These are phyloP conservation scores for Echeveria elegans DNA, from an alignment of 164 flowering plant genomes.

Conservation along the genomic window DNA sequence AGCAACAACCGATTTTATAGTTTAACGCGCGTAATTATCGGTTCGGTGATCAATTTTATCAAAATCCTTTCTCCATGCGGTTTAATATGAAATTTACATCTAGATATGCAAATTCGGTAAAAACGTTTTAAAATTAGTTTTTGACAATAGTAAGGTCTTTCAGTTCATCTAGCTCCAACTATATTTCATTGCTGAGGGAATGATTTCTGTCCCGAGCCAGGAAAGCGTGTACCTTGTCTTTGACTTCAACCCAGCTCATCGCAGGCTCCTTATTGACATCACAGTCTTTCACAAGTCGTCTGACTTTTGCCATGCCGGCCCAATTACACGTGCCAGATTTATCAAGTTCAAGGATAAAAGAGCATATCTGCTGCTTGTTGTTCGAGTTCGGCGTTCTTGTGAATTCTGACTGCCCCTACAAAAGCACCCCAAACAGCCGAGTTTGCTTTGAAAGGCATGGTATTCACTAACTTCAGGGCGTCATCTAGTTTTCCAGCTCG, in stretches of 20 bases:
- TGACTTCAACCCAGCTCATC: constrained; percentile 62
- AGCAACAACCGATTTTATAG: too few species aligned
- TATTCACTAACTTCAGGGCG: constrained; percentile 37
- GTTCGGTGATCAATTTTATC: too few species aligned
- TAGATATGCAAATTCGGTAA: too few species aligned
- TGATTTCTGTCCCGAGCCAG: constrained; percentile 52
- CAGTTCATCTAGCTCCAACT: constrained; percentile 49
- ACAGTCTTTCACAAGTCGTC: constrained; percentile 42
- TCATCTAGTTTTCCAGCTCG: constrained; percentile 49
- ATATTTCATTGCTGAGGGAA: constrained; percentile 38
- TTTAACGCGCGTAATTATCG: too few species aligned
- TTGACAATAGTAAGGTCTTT: constrained; percentile 25
- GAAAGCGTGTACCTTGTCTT: constrained; percentile 46
- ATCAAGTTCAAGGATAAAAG: constrained; percentile 35
- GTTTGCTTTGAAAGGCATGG: constrained; percentile 54
- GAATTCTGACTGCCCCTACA: constrained; percentile 56
- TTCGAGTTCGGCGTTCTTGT: constrained; percentile 41
- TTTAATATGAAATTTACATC: too few species aligned
- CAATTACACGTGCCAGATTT: constrained; percentile 58
- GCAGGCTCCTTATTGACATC: constrained; percentile 62
- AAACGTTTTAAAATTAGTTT: too few species aligned
- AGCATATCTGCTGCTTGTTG: constrained; percentile 54
- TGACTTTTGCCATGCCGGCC: constrained; percentile 38
- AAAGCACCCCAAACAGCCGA: constrained; percentile 56
- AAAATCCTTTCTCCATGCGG: too few species aligned